Evolutionary conservation across 495 filamentous ascomycete species (phyloP).

Genomic region (Tuber calosporum): DNA sequence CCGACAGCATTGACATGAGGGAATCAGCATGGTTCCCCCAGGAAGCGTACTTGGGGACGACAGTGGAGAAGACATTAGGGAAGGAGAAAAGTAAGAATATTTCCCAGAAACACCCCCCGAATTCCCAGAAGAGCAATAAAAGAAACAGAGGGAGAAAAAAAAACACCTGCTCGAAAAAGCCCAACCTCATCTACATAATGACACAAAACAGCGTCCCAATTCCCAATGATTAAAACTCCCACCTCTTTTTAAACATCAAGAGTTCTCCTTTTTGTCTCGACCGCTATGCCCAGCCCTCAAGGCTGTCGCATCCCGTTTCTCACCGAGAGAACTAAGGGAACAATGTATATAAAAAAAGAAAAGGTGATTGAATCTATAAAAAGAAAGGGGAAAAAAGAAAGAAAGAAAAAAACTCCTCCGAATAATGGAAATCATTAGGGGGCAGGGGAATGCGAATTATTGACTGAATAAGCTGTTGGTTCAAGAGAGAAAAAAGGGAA

Average conservation of each 20-base stretch:
- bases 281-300: not conserved
- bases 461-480: conserved; percentile 30
- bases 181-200: not conserved
- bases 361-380: conserved; percentile 17
- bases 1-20: not conserved
- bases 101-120: not conserved
- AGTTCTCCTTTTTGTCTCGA: not conserved
- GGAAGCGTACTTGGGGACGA: not conserved
- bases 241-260: not conserved
- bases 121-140: not conserved
- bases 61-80: not conserved
- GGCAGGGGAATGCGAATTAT: conserved; percentile 21
- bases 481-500: conserved; percentile 10
- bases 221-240: not conserved
- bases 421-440: conserved; percentile 15
- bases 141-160: not conserved
- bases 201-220: not conserved
- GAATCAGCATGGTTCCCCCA: not conserved
- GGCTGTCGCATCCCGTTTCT: not conserved
- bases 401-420: conserved; percentile 23
- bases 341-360: not conserved
- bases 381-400: conserved; percentile 11
- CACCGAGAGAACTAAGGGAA: not conserved
- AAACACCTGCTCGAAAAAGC: not conserved
- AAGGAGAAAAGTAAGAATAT: not conserved